Evolutionary conservation across 345 rosid species (phyloP).

Genomic region (Turritis glabra): DNA sequence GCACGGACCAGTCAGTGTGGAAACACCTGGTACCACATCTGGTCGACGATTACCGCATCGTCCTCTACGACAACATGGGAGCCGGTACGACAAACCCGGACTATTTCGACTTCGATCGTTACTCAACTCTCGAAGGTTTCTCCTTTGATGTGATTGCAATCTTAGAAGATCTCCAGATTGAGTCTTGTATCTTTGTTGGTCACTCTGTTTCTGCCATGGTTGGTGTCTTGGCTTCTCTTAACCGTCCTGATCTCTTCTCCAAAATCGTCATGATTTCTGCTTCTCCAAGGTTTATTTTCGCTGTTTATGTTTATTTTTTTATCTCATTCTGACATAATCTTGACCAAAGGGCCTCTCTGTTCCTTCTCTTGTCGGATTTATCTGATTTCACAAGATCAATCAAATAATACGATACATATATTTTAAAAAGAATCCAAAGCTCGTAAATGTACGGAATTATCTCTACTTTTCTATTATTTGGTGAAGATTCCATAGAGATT

Average conservation of each 20-base stretch:
- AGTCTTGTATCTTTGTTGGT: slow-evolving; percentile 67
- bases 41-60: slow-evolving; percentile 59
- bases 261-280: slow-evolving; percentile 70
- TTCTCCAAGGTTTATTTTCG: slow-evolving; percentile 67
- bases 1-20: slow-evolving; percentile 95
- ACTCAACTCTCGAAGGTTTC: slow-evolving; percentile 74
- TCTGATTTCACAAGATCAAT: background rate
- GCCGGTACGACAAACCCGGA: slow-evolving; percentile 94
- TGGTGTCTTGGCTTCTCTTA: slow-evolving; percentile 77
- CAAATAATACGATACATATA: background rate
- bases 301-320: background rate
- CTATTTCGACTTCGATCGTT: slow-evolving; percentile 76
- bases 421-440: background rate
- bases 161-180: slow-evolving; percentile 60
- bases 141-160: slow-evolving; percentile 80
- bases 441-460: background rate
- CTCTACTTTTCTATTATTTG: background rate
- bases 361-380: background rate
- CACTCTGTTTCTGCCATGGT: slow-evolving; percentile 91
- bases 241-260: slow-evolving; percentile 77
- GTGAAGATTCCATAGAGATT: background rate
- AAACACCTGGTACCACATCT: slow-evolving; percentile 88
- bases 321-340: background rate
- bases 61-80: slow-evolving; percentile 86
- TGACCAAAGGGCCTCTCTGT: background rate